Evolutionary conservation across 106 monocot genomes (phyloP).

Genomic region (Alisma plantagoaquatica): DNA sequence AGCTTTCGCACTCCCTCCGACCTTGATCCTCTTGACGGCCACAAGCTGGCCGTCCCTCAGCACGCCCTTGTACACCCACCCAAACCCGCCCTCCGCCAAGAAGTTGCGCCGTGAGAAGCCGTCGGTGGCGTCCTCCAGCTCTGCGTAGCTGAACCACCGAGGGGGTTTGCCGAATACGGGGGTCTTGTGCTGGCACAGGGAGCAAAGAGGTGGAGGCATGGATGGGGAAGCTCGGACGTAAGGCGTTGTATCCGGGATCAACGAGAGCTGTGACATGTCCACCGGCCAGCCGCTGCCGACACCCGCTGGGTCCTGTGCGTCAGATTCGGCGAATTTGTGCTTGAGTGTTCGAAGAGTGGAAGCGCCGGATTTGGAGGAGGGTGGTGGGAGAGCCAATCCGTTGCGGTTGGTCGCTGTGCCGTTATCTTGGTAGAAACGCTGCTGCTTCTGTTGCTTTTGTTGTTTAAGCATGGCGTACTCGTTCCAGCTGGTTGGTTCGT

Average conservation of each 20-base stretch:
- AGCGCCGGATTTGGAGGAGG: too few species aligned
- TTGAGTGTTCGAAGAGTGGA: conserved; percentile 5
- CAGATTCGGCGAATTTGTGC: conserved; percentile 14
- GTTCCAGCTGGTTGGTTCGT: too few species aligned
- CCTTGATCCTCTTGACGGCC: conserved; percentile 43
- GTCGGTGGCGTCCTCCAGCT: conserved; percentile 42
- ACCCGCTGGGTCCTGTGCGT: neutral
- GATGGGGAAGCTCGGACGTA: conserved; percentile 18
- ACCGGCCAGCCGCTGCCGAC: neutral
- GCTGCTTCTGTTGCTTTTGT: too few species aligned
- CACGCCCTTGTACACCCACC: conserved; percentile 40
- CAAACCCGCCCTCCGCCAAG: conserved; percentile 34
- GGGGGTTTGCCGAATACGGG: conserved; percentile 50
- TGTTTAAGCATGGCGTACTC: too few species aligned
- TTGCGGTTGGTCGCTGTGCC: too few species aligned
- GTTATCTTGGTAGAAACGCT: too few species aligned
- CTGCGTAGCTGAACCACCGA: conserved; percentile 28
- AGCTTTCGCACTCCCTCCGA: conserved; percentile 2
- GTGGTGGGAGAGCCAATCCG: too few species aligned
- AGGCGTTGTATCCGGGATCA: too few species aligned
- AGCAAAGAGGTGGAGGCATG: conserved; percentile 44
- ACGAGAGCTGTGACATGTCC: too few species aligned
- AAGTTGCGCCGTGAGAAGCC: conserved; percentile 34
- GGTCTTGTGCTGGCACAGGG: conserved; percentile 44
- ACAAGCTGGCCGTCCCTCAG: conserved; percentile 35